Evolutionary conservation across 768 basidiomycete genomes (phyloP), one percentile per base, ranked within the genome.

Genomic region (Rhodosporidiobolus odoratus): DNA sequence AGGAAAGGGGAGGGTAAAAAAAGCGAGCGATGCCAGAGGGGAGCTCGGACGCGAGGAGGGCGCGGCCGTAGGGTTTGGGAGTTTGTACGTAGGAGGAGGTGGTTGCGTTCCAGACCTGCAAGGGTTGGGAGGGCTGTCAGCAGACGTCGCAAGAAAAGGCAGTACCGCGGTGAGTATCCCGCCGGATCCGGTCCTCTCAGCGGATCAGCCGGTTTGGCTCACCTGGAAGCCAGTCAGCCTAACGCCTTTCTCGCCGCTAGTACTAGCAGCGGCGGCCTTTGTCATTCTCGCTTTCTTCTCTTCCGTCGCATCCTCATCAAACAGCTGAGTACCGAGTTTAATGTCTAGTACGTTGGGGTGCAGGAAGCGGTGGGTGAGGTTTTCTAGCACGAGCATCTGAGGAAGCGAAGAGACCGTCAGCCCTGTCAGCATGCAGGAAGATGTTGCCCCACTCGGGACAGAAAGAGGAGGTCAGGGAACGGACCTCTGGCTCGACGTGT

Each of bases 141-240:
- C 37, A 52, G 47, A 41, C 23, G 30, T 16, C 16, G 23, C 10
- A 34, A 38, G 35, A 32, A 48, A 43, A 23, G 53, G 47, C 2
- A 38, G 8, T 16, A 64, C 38, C 40, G 23, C 25, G 12, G 9
- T 13, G 15, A 25, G 25, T 25, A n/a, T 58, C 10, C 10, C 58
- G 21, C 35, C 21, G n/a, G 7, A 58, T 6, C 10, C n/a, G n/a
- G n/a, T n/a, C n/a, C n/a, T n/a, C n/a, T n/a, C n/a, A 58, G 37
- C 5, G 9, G 12, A 25, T 12, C 34, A 43, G 58, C 19, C n/a
- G 12, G 35, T 40, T 8, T 53, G 64, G 78, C 84, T 62, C 73
- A 92, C 95, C 83, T 92, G 90, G 79, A 92, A 97, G 12, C 91
- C 96, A 3, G 93, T 96, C 58, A 97, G 79, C 47, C 91, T 81